Percentiles rank a stretch among this genome's conserved stretches.
Evolutionary conservation across 768 basidiomycete genomes (phyloP).

Genomic region (Boletus vermiculosoides): DNA sequence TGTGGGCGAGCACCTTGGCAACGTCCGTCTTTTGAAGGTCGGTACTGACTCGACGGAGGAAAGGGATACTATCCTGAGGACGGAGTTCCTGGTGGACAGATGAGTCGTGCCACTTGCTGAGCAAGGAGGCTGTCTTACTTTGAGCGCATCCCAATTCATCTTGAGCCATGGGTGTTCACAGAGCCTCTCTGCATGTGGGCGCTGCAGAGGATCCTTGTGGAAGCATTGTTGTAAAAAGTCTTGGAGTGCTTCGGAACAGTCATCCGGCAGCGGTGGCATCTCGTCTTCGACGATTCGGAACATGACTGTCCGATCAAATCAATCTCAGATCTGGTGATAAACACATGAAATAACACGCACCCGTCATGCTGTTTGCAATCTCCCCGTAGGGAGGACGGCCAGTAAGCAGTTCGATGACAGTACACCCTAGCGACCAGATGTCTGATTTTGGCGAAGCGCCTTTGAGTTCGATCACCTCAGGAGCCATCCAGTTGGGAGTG

Average conservation of each 20-base stretch:
- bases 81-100: constrained; percentile 60
- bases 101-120: not conserved
- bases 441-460: constrained; percentile 92
- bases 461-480: constrained; percentile 94
- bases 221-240: constrained; percentile 90
- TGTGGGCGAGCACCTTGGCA: constrained; percentile 48
- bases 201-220: constrained; percentile 75
- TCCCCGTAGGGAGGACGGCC: constrained; percentile 92
- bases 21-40: constrained; percentile 77
- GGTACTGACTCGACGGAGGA: constrained; percentile 86
- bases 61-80: constrained; percentile 93
- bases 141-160: constrained; percentile 72
- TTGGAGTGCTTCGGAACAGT: constrained; percentile 68
- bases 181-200: constrained; percentile 83
- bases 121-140: constrained; percentile 47
- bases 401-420: constrained; percentile 90
- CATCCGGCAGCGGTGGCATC: constrained; percentile 82
- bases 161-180: constrained; percentile 93
- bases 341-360: constrained; percentile 40
- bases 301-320: constrained; percentile 62
- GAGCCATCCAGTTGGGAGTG: constrained; percentile 99
- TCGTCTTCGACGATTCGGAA: constrained; percentile 96
- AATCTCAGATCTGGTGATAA: not conserved
- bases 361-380: constrained; percentile 86
- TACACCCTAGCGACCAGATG: constrained; percentile 95